Evolutionary conservation across 2,329 filamentous ascomycete genomes (phyloP).

Genomic region (Xylaria sp.): DNA sequence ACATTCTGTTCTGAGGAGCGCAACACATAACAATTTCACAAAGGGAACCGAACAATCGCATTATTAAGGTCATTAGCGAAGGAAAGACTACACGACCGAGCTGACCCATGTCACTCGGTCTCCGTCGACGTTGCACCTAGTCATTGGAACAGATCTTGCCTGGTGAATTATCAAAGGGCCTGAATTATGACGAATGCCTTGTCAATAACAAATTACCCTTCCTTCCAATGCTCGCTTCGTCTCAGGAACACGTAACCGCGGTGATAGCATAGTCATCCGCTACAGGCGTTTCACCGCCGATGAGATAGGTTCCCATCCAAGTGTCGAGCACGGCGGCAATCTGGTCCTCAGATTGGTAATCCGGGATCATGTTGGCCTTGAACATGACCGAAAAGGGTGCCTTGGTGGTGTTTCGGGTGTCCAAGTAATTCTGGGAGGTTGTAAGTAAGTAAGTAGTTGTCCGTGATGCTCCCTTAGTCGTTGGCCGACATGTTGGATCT

Average conservation of each 20-base stretch:
- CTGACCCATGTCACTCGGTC: not conserved
- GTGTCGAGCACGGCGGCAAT: slow-evolving; percentile 24
- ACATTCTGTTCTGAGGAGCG: not conserved
- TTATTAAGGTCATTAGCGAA: slow-evolving; percentile 22
- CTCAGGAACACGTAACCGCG: slow-evolving; percentile 23
- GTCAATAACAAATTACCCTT: not conserved
- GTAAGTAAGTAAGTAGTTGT: slow-evolving; percentile 25
- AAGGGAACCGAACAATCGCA: not conserved
- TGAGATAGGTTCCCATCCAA: slow-evolving; percentile 36
- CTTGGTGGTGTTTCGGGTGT: slow-evolving; percentile 28
- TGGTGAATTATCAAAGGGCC: not conserved
- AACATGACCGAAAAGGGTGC: slow-evolving; percentile 34
- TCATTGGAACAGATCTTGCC: not conserved
- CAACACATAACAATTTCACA: not conserved
- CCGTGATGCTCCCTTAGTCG: not conserved
- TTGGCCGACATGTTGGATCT: not conserved
- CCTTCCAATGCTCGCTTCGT: too few species aligned
- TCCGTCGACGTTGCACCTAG: not conserved
- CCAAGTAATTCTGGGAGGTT: slow-evolving; percentile 24
- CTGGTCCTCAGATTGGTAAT: slow-evolving; percentile 12
- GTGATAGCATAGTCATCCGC: slow-evolving; percentile 29
- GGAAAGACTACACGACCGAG: slow-evolving; percentile 12
- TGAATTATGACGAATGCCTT: not conserved
- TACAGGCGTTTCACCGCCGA: slow-evolving; percentile 20
- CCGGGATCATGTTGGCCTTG: slow-evolving; percentile 27